These are phyloP conservation scores for Exutisphaerella laricina DNA, from an alignment of 2,329 filamentous ascomycete genomes.

Conservation along the genomic window DNA sequence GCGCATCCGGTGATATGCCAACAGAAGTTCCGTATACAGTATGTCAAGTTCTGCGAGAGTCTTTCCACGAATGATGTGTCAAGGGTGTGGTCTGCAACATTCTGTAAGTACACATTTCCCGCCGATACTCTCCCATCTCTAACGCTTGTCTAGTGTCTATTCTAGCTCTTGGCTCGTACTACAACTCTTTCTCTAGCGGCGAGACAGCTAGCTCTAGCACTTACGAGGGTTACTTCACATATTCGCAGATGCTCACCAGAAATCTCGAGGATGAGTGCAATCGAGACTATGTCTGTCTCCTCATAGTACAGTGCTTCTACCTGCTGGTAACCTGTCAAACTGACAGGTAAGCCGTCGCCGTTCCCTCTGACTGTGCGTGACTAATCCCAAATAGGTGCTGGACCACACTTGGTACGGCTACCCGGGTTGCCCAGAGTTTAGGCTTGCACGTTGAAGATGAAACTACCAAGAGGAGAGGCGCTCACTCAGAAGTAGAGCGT, in stretches of 20 bases:
- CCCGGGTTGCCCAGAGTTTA: neutral
- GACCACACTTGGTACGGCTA: neutral
- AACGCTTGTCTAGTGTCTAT: slow-evolving; percentile 5
- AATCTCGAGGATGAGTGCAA: slow-evolving; percentile 6
- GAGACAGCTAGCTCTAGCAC: neutral
- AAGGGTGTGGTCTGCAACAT: neutral
- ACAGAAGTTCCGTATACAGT: slow-evolving; percentile 7
- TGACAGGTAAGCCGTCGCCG: slow-evolving; percentile 9
- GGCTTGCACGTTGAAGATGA: slow-evolving; percentile 6
- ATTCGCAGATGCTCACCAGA: slow-evolving; percentile 5
- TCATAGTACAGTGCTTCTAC: slow-evolving; percentile 9
- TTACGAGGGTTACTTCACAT: slow-evolving; percentile 7
- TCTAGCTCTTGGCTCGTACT: slow-evolving; percentile 8
- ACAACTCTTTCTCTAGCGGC: slow-evolving; percentile 5
- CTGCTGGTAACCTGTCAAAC: slow-evolving; percentile 9
- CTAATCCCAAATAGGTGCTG: no score
- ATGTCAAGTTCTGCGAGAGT: slow-evolving; percentile 7
- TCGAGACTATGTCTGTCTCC: slow-evolving; percentile 1
- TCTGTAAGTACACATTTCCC: slow-evolving; percentile 1
- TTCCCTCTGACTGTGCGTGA: no score
- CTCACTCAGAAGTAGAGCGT: neutral
- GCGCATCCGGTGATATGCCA: slow-evolving; percentile 8
- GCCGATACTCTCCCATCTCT: no score
- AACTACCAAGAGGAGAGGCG: neutral
- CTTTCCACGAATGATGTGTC: slow-evolving; percentile 5